Percentiles rank a stretch among this genome's conserved stretches.
These are phyloP conservation scores for Daucus carota DNA, from an alignment of 129 eudicot genomes.

Conservation along the genomic window DNA sequence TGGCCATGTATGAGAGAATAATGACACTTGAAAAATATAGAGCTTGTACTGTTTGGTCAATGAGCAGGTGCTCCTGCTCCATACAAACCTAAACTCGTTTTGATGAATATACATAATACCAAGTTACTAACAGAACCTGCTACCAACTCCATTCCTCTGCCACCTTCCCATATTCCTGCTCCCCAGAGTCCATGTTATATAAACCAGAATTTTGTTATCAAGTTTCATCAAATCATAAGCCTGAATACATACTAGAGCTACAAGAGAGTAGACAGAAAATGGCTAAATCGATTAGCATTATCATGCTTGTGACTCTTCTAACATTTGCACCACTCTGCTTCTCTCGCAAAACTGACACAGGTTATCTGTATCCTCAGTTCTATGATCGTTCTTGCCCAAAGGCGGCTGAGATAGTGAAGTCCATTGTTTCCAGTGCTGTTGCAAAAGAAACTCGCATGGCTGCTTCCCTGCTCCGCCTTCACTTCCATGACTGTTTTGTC, in stretches of 20 bases:
- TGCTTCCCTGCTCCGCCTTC: conserved; percentile 13
- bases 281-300: neutral
- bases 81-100: neutral
- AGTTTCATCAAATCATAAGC: neutral
- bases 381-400: conserved; percentile 12
- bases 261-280: neutral
- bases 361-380: conserved; percentile 7
- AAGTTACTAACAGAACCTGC: neutral
- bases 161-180: neutral
- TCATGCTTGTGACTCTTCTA: conserved; percentile 2
- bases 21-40: no score
- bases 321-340: conserved; percentile 8
- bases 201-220: neutral
- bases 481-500: conserved; percentile 13
- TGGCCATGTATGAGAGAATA: no score
- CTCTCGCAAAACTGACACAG: conserved; percentile 6
- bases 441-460: conserved; percentile 15
- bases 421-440: neutral
- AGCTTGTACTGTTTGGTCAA: neutral
- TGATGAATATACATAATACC: neutral
- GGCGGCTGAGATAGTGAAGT: neutral
- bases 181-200: neutral
- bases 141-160: conserved; percentile 5
- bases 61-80: conserved; percentile 12
- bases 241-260: neutral